Conservation (phyloP, 768 basidiomycete genomes). For the Lactifluus pinguis region DNA sequence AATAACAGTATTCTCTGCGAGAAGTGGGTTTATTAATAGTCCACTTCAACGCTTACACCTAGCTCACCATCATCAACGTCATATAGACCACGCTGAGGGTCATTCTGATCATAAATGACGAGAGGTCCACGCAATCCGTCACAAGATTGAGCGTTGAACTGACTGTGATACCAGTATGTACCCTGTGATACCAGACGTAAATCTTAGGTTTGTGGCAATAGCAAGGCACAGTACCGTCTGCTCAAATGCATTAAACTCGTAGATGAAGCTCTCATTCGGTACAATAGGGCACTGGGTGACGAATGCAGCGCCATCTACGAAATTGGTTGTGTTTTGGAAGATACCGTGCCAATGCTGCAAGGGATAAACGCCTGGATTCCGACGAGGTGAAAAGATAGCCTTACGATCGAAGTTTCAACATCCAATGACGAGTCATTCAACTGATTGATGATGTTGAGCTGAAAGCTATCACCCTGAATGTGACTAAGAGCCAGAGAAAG, state of each 20-base stretch:
- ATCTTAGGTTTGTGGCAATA: background rate
- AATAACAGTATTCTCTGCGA: slow-evolving; percentile 20
- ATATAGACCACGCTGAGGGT: slow-evolving; percentile 22
- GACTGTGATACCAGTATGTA: slow-evolving; percentile 30
- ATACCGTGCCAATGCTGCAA: slow-evolving; percentile 49
- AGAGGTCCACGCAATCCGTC: slow-evolving; percentile 27
- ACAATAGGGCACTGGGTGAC: slow-evolving; percentile 41
- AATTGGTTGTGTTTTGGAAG: slow-evolving; percentile 33
- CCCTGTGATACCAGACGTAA: slow-evolving; percentile 10
- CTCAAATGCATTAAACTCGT: slow-evolving; percentile 28
- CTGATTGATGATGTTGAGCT: slow-evolving; percentile 35
- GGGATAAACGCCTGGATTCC: background rate
- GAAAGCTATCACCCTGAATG: slow-evolving; percentile 28
- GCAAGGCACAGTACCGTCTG: slow-evolving; percentile 26
- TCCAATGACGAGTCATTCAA: slow-evolving; percentile 38
- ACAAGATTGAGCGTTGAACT: slow-evolving; percentile 32
- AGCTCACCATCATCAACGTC: slow-evolving; percentile 24
- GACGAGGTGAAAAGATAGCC: background rate
- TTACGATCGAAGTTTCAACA: slow-evolving; percentile 40
- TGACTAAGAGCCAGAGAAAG: slow-evolving; percentile 20
- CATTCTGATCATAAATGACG: slow-evolving; percentile 24
- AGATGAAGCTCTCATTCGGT: slow-evolving; percentile 32
- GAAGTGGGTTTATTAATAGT: background rate
- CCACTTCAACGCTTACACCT: no score
- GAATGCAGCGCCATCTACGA: slow-evolving; percentile 35